A percentile compares a stretch with the other conserved stretches of the same genome.
Evolutionary conservation across 164 flowering plant genomes (phyloP).

Genomic region (Nymphaea thermarum): DNA sequence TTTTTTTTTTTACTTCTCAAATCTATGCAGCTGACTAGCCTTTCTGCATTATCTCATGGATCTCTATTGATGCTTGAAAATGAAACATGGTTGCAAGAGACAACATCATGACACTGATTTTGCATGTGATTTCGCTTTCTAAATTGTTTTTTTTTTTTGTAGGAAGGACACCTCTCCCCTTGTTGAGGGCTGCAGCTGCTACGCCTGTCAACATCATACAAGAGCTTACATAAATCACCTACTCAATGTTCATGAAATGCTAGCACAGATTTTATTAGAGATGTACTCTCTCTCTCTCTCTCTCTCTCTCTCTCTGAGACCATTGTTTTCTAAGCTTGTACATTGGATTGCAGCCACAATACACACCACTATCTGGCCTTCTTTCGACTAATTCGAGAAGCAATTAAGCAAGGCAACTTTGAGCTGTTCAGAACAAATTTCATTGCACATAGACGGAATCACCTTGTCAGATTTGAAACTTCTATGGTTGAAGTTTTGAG

Average conservation of each 20-base stretch:
- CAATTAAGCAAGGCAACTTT: constrained; percentile 47
- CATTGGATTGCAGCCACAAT: constrained; percentile 53
- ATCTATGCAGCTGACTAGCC: not conserved
- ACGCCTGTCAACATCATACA: constrained; percentile 79
- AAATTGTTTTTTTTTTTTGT: constrained; percentile 5
- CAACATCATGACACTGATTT: not conserved
- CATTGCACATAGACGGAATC: constrained; percentile 34
- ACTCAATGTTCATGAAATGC: constrained; percentile 90
- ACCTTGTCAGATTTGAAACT: constrained; percentile 6
- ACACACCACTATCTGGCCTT: constrained; percentile 74
- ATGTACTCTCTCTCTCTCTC: constrained; percentile 30
- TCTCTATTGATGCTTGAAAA: too few relatives aligned
- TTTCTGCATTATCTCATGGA: not conserved
- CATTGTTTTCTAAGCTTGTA: not conserved
- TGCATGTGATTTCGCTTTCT: not conserved
- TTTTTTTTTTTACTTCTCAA: too few relatives aligned
- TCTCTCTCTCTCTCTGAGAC: not conserved
- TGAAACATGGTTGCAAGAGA: not conserved
- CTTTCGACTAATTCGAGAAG: constrained; percentile 60
- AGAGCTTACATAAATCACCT: constrained; percentile 85
- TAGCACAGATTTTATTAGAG: constrained; percentile 77
- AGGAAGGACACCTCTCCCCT: constrained; percentile 77
- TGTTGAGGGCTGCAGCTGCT: constrained; percentile 51
- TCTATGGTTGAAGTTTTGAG: not conserved
- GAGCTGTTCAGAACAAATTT: constrained; percentile 38